These are phyloP conservation scores for Scleromitrula shiraiana DNA, from an alignment of 2,329 filamentous ascomycete species.

Conservation along the genomic window DNA sequence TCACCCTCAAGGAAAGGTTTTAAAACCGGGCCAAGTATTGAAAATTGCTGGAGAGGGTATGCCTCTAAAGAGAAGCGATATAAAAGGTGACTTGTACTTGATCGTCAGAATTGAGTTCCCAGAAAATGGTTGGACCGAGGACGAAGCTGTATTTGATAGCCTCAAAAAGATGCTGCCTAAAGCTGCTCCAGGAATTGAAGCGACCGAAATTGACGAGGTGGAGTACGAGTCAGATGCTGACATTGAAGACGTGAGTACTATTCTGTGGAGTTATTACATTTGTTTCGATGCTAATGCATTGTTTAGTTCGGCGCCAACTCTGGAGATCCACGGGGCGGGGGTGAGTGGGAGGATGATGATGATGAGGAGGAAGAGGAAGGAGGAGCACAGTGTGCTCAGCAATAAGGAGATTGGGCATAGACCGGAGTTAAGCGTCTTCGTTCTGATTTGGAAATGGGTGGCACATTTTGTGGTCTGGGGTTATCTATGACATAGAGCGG, in stretches of 20 bases:
- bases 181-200: constrained; percentile 46
- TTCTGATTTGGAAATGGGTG: background rate
- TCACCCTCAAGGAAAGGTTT: constrained; percentile 71
- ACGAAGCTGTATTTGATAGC: constrained; percentile 61
- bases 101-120: constrained; percentile 83
- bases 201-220: constrained; percentile 75
- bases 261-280: background rate
- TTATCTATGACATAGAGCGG: constrained; percentile 3
- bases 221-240: constrained; percentile 76
- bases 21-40: constrained; percentile 76
- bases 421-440: background rate
- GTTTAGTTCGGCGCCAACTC: constrained; percentile 62
- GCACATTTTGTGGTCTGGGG: background rate
- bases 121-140: constrained; percentile 71
- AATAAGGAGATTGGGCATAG: constrained; percentile 19
- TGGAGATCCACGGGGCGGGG: constrained; percentile 56
- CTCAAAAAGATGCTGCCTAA: constrained; percentile 69
- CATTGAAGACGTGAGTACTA: constrained; percentile 60
- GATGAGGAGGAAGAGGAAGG: constrained; percentile 54
- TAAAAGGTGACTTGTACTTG: constrained; percentile 80
- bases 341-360: constrained; percentile 64
- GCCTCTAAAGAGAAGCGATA: constrained; percentile 80
- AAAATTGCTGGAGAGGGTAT: constrained; percentile 88
- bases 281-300: constrained; percentile 23
- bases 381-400: constrained; percentile 52